These are phyloP conservation scores for Arctostaphylos glauca DNA, from an alignment of 148 eudicot genomes.

Conservation along the genomic window DNA sequence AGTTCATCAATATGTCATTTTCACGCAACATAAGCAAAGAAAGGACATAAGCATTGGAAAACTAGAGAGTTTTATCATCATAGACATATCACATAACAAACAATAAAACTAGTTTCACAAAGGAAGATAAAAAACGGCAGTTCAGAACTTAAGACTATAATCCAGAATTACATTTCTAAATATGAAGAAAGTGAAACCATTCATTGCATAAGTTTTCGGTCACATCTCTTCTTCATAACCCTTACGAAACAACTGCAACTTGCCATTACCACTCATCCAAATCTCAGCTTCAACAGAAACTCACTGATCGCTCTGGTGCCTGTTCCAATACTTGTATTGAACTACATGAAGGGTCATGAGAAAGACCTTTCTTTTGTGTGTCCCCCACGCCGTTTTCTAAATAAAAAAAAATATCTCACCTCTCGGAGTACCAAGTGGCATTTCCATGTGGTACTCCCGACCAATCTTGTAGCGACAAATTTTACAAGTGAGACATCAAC, in stretches of 20 bases:
- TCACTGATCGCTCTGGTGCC: not conserved
- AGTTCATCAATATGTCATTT: conserved; percentile 2
- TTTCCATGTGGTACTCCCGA: too few relatives aligned
- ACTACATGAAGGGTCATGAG: not conserved
- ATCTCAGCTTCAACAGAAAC: conserved; percentile 1
- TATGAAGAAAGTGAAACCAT: not conserved
- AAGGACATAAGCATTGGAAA: not conserved
- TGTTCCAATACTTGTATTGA: not conserved
- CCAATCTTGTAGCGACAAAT: too few relatives aligned
- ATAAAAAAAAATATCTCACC: not conserved
- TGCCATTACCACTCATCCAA: not conserved
- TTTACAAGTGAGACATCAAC: too few relatives aligned
- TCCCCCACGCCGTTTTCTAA: not conserved
- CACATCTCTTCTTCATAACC: not conserved
- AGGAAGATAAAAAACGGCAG: not conserved
- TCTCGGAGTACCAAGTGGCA: too few relatives aligned
- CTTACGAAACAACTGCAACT: not conserved
- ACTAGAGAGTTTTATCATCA: not conserved
- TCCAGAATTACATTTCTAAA: not conserved
- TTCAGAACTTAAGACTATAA: not conserved
- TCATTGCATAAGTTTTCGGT: not conserved
- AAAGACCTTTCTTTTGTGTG: not conserved
- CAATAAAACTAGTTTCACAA: not conserved
- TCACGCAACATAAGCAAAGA: not conserved
- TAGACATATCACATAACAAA: not conserved